Conservation (phyloP, 2,329 filamentous ascomycete species). For the Dothiorella sarmentorum region DNA sequence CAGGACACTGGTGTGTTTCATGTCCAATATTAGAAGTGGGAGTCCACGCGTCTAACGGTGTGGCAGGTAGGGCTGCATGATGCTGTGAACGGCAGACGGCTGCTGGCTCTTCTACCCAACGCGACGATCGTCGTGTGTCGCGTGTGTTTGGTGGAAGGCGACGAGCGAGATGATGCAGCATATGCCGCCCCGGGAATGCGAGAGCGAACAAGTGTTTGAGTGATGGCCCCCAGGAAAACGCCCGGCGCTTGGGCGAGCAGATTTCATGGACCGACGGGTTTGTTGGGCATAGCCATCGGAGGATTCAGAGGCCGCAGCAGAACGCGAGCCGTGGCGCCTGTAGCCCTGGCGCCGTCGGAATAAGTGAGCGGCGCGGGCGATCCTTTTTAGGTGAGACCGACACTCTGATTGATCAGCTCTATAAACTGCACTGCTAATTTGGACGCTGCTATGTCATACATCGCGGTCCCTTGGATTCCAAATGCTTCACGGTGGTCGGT, state of each 20-base stretch:
- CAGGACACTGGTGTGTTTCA: constrained; percentile 5
- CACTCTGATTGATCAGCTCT: constrained; percentile 12
- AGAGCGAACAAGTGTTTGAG: not conserved
- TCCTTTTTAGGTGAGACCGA: not conserved
- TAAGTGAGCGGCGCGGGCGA: not conserved
- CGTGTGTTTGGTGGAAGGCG: not conserved
- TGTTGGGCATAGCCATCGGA: constrained; percentile 13
- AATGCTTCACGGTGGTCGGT: not conserved
- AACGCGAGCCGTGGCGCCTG: constrained; percentile 12
- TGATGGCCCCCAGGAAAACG: constrained; percentile 5
- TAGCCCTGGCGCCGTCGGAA: constrained; percentile 6
- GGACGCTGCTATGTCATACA: constrained; percentile 14
- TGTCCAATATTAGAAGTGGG: constrained; percentile 10
- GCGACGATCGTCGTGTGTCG: not conserved
- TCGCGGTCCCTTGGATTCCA: not conserved
- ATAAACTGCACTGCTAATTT: not conserved
- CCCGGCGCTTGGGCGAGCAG: not conserved
- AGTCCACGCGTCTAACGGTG: constrained; percentile 15
- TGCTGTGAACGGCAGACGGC: not conserved
- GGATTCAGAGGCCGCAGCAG: constrained; percentile 14
- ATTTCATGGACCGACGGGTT: not conserved
- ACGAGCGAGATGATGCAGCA: constrained; percentile 1
- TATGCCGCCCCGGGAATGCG: not conserved
- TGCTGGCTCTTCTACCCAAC: constrained; percentile 6
- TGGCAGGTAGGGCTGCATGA: constrained; percentile 13